Evolutionary conservation across 1,284 basidiomycete genomes (phyloP), one percentile per base, ranked within the genome.

Genomic region (Tilletia horrida): DNA sequence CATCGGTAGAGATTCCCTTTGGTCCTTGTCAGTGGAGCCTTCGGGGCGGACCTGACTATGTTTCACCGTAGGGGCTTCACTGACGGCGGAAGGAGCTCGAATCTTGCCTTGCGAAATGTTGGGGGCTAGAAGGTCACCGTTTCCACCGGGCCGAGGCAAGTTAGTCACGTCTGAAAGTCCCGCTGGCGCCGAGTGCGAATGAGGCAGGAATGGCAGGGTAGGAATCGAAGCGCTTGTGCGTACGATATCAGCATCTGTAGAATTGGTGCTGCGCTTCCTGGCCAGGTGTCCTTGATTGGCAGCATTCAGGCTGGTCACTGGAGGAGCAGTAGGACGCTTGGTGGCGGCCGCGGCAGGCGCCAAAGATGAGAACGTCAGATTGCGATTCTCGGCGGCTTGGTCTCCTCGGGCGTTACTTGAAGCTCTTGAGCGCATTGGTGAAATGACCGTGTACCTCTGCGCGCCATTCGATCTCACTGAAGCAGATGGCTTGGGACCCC

Each of bases 361-460:
- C 3, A 59, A 31, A 3, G 55, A 31, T 14, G 55, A 59, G 35
- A 59, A 59, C 11, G 25, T 48, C 8, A 40, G 27, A 31, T 40
- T 29, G 29, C 16, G n/a, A 27, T 23, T 9, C 55, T n/a, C 29
- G 27, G 1, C 55, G 7, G 18, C 45, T 18, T 23, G 18, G 7
- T n/a, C 21, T n/a, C 45, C 45, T n/a, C 18, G 18, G 16, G 16
- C 21, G 16, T 23, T 29, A 21, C 31, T 59, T 18, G 55, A 59
- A 16, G 27, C 31, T 14, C 31, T 31, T 18, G 55, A 14, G 6
- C 55, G 23, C 8, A 29, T 29, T 13, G 55, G 55, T 14, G 55
- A 59, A 27, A 59, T 59, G 29, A 59, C 55, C 11, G 55, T 59
- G 29, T 59, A 59, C 27, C 55, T 13, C 29, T 59, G 55, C 11